Evolutionary conservation across 768 basidiomycete species (phyloP).

Genomic region (Mycena amicta): DNA sequence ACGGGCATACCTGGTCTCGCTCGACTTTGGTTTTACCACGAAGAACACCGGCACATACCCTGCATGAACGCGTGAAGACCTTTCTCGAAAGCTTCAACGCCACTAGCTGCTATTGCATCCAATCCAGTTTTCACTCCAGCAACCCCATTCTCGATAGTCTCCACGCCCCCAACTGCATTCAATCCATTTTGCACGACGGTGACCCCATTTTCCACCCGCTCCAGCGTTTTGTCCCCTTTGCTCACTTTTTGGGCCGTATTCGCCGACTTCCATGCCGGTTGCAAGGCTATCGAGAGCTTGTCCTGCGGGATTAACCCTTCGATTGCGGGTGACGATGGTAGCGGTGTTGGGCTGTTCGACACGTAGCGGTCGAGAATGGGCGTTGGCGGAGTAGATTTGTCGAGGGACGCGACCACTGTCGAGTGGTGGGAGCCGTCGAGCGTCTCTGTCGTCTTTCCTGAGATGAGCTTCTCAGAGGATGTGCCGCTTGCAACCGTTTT

Average conservation of each 20-base stretch:
- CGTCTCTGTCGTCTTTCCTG: neutral
- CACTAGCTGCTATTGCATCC: too few relatives aligned
- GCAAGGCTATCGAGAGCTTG: slow-evolving; percentile 10
- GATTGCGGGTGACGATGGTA: neutral
- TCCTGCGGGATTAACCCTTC: too few relatives aligned
- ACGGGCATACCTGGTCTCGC: neutral
- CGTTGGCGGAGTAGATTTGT: neutral
- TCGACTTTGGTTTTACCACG: too few relatives aligned
- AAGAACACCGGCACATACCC: too few relatives aligned
- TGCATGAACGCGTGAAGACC: slow-evolving; percentile 12
- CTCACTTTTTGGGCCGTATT: slow-evolving; percentile 4
- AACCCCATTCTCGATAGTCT: neutral
- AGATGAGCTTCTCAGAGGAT: too few relatives aligned
- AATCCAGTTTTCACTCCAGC: too few relatives aligned
- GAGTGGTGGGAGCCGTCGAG: neutral
- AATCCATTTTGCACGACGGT: neutral
- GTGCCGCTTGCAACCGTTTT: neutral
- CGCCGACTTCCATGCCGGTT: slow-evolving; percentile 11
- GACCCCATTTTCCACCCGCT: neutral
- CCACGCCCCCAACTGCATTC: neutral
- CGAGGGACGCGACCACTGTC: too few relatives aligned
- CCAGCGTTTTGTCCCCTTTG: slow-evolving; percentile 13
- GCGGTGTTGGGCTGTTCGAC: neutral
- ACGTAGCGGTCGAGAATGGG: neutral
- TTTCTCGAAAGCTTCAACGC: too few relatives aligned